These are phyloP conservation scores for Bipolaris sorokiniana DNA, from an alignment of 2,329 filamentous ascomycete genomes.

Conservation along the genomic window DNA sequence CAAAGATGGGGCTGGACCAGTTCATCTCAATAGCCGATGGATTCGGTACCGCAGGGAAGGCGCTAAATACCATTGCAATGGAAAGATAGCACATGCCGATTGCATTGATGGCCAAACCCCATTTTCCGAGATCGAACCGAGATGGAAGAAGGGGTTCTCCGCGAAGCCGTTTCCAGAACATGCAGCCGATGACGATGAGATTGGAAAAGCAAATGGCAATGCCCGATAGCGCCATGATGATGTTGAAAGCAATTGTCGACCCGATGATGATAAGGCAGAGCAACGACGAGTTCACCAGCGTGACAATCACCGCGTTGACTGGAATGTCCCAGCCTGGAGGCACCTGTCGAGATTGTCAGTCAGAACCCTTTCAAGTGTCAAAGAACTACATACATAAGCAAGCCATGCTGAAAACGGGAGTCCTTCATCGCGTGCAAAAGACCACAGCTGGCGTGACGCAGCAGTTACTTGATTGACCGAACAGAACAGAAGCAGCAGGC, in stretches of 20 bases:
- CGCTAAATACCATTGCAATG: slow-evolving; percentile 50
- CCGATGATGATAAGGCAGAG: slow-evolving; percentile 34
- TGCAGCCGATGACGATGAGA: slow-evolving; percentile 53
- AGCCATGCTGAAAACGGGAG: slow-evolving; percentile 23
- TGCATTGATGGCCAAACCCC: slow-evolving; percentile 51
- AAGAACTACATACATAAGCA: slow-evolving; percentile 10
- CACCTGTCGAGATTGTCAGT: slow-evolving; percentile 10
- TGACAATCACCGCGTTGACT: slow-evolving; percentile 24
- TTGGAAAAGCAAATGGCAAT: slow-evolving; percentile 17
- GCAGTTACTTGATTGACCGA: slow-evolving; percentile 14
- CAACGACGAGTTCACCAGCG: slow-evolving; percentile 22
- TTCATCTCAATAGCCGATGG: slow-evolving; percentile 47
- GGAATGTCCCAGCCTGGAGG: slow-evolving; percentile 25
- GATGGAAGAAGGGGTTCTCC: slow-evolving; percentile 51
- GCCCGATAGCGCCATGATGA: slow-evolving; percentile 14
- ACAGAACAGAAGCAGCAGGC: background rate
- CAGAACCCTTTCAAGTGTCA: background rate
- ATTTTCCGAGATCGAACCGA: slow-evolving; percentile 53
- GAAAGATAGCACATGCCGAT: slow-evolving; percentile 48
- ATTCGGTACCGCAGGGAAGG: slow-evolving; percentile 45
- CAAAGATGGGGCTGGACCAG: slow-evolving; percentile 53
- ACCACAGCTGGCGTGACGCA: slow-evolving; percentile 32
- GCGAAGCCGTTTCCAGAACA: slow-evolving; percentile 51
- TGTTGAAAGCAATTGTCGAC: slow-evolving; percentile 28
- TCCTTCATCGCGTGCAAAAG: slow-evolving; percentile 36